Evolutionary conservation across 129 eudicot genomes (phyloP).

Genomic region (Escallonia rubra): DNA sequence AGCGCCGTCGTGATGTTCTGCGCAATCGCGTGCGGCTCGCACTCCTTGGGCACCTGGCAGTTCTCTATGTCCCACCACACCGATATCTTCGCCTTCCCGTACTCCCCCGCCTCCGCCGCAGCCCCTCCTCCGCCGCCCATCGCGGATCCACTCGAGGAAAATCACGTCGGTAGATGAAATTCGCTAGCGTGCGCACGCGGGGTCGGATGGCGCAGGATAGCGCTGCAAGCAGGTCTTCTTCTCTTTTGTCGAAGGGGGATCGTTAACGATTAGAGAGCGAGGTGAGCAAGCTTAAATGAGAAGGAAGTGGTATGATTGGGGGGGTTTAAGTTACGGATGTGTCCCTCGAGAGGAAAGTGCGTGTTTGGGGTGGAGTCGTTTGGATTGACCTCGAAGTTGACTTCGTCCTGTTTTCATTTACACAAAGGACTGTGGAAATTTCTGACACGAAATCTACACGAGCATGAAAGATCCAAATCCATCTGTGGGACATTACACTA

Average conservation of each 20-base stretch:
- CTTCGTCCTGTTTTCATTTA: background rate
- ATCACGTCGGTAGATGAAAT: no score
- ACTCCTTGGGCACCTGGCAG: conserved; percentile 80
- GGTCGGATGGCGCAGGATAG: background rate
- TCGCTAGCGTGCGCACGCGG: background rate
- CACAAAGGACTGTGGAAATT: no score
- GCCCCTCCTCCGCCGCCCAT: conserved; percentile 39
- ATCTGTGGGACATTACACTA: no score
- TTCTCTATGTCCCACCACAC: conserved; percentile 99
- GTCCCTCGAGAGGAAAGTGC: background rate
- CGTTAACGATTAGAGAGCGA: background rate
- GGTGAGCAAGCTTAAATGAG: background rate
- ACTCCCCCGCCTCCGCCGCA: conserved; percentile 39
- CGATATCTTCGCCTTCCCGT: conserved; percentile 65
- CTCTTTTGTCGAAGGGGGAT: background rate
- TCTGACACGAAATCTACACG: no score
- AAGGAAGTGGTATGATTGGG: background rate
- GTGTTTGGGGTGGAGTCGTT: background rate
- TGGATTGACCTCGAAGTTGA: background rate
- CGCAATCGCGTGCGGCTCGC: conserved; percentile 78
- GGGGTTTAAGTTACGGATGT: background rate
- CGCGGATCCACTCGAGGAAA: no score
- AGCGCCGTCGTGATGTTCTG: conserved; percentile 85
- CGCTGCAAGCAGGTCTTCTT: background rate
- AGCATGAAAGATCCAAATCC: no score